A percentile compares a stretch with the other conserved stretches of the same genome.
Evolutionary conservation across 805 yeast species (phyloP).

Genomic region (Kluyveromyces dobzhanskii): DNA sequence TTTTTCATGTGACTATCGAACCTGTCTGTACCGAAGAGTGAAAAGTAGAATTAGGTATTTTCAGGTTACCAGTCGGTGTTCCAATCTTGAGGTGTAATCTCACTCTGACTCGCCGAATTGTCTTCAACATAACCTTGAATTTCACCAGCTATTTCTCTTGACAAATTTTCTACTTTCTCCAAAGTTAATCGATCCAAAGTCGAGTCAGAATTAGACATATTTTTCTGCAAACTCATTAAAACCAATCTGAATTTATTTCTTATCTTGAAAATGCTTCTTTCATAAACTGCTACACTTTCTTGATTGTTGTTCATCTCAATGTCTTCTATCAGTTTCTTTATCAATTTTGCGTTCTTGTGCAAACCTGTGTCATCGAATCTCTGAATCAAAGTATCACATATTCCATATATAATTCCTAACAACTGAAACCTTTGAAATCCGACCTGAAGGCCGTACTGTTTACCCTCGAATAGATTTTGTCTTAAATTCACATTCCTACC

Average conservation of each 20-base stretch:
- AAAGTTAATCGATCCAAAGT: conserved; percentile 16
- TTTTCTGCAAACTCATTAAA: conserved; percentile 28
- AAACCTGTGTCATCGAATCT: conserved; percentile 10
- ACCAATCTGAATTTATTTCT: conserved; percentile 55
- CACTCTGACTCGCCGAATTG: conserved; percentile 11
- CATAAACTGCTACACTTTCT: conserved; percentile 47
- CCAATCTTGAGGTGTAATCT: conserved; percentile 23
- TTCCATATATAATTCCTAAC: conserved; percentile 58
- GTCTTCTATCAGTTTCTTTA: conserved; percentile 22
- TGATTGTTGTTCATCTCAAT: conserved; percentile 42
- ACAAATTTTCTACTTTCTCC: conserved; percentile 30
- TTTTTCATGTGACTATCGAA: conserved; percentile 17
- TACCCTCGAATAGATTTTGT: conserved; percentile 66
- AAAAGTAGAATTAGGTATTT: background rate
- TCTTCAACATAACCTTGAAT: conserved; percentile 26
- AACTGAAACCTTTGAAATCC: conserved; percentile 64
- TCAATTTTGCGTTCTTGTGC: conserved; percentile 16
- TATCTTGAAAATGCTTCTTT: conserved; percentile 42
- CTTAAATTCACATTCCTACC: conserved; percentile 56
- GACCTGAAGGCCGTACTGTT: conserved; percentile 73
- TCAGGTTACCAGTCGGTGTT: conserved; percentile 6
- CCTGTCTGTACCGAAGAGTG: too few relatives aligned
- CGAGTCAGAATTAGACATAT: conserved; percentile 4
- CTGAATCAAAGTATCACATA: conserved; percentile 36
- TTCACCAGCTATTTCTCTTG: conserved; percentile 25